Evolutionary conservation across 495 filamentous ascomycete genomes (phyloP).

Genomic region (Aspergillus biplanus): DNA sequence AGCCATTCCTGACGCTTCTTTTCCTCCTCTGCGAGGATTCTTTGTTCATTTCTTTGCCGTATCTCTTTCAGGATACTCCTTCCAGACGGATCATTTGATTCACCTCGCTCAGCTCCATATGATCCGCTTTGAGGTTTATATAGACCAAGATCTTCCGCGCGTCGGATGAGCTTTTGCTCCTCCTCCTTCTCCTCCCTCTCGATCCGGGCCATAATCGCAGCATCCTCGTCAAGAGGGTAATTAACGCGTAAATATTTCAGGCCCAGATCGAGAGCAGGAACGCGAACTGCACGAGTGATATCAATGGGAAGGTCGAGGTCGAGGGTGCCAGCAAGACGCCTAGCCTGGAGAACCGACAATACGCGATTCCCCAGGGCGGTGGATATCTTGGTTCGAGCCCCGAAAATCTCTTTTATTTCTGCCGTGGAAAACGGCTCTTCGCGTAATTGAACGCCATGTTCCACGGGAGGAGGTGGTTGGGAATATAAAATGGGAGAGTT

Average conservation of each 20-base stretch:
- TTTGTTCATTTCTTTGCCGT: conserved; percentile 50
- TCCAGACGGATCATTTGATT: conserved; percentile 44
- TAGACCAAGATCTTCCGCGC: conserved; percentile 47
- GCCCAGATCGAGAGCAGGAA: conserved; percentile 47
- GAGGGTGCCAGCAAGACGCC: conserved; percentile 75
- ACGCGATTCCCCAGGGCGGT: conserved; percentile 63
- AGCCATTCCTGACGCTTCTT: conserved; percentile 49
- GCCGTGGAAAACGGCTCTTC: conserved; percentile 45
- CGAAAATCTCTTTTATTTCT: conserved; percentile 68
- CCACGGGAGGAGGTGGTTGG: conserved; percentile 17
- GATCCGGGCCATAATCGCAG: conserved; percentile 61
- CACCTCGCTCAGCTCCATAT: conserved; percentile 46
- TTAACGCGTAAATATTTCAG: conserved; percentile 69
- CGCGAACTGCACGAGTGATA: conserved; percentile 43
- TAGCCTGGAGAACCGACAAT: conserved; percentile 70
- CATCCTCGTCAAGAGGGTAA: conserved; percentile 77
- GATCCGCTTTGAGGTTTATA: conserved; percentile 56
- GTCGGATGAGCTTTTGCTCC: conserved; percentile 46
- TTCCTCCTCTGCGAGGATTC: conserved; percentile 51
- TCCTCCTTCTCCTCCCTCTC: conserved; percentile 57
- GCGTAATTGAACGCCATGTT: conserved; percentile 28
- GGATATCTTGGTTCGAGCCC: conserved; percentile 44
- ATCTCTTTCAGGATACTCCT: conserved; percentile 54
- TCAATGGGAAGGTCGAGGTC: conserved; percentile 54
- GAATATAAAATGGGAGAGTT: conserved; percentile 24